Percentiles rank a stretch among this genome's conserved stretches.
phyloP scores from a whole-genome alignment of 768 basidiomycete genomes.

The Clitopilus passeckerianus region DNA sequence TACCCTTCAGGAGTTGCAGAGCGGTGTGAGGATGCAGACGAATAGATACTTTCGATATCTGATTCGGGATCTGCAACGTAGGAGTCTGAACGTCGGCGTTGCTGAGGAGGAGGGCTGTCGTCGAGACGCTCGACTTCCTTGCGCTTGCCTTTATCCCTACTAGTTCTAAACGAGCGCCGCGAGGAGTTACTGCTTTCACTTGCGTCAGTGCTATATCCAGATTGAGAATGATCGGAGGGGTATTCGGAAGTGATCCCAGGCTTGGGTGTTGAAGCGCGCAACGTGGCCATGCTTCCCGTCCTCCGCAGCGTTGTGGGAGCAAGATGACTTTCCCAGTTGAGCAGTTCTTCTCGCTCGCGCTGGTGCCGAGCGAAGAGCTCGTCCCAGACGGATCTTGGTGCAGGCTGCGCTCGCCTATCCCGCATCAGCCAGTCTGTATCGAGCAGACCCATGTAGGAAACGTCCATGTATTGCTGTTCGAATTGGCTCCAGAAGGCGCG shows the following conservation, averaged over 20 bases:
- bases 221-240: background rate
- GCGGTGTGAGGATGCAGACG: background rate
- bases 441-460: conserved; percentile 54
- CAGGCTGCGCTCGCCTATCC: conserved; percentile 14
- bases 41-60: background rate
- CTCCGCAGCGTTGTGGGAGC: background rate
- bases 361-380: conserved; percentile 56
- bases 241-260: background rate
- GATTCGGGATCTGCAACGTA: background rate
- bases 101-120: background rate
- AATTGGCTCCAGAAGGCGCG: conserved; percentile 44
- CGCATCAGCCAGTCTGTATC: conserved; percentile 55
- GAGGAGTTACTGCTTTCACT: background rate
- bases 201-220: background rate
- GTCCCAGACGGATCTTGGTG: conserved; percentile 51
- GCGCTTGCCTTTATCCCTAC: background rate
- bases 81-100: background rate
- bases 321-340: conserved; percentile 37
- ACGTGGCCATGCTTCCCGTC: background rate
- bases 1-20: background rate
- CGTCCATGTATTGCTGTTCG: conserved; percentile 49
- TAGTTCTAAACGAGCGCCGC: background rate
- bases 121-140: background rate
- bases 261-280: background rate
- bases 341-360: conserved; percentile 49